A percentile compares a stretch with the other conserved stretches of the same genome.
phyloP scores from a whole-genome alignment of 345 rosid genomes.

The Aquilaria sinensis region DNA sequence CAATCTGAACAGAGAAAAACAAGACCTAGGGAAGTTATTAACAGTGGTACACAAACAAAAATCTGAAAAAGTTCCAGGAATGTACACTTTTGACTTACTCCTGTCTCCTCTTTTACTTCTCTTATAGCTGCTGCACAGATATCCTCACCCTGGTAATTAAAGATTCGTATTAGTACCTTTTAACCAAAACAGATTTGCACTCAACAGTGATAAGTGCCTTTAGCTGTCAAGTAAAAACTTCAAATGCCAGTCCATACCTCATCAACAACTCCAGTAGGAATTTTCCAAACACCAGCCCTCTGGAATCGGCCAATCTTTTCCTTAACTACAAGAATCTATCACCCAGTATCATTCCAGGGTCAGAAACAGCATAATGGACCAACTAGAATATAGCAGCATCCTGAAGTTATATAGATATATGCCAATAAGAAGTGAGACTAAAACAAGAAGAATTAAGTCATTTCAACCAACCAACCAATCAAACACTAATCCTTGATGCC shows the following conservation, averaged over 20 bases:
- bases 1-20: slow-evolving; percentile 46
- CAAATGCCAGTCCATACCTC: slow-evolving; percentile 37
- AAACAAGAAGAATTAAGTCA: too few relatives aligned
- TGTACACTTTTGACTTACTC: slow-evolving; percentile 35
- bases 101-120: slow-evolving; percentile 92
- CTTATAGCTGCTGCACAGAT: slow-evolving; percentile 49
- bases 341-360: slow-evolving; percentile 5
- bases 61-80: background rate
- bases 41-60: background rate
- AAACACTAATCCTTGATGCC: too few relatives aligned
- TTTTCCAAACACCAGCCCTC: slow-evolving; percentile 69
- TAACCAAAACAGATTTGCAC: background rate
- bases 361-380: too few relatives aligned
- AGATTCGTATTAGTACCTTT: background rate
- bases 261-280: slow-evolving; percentile 81
- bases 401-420: too few relatives aligned
- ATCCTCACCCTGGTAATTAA: slow-evolving; percentile 60
- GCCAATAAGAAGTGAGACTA: too few relatives aligned
- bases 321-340: slow-evolving; percentile 73
- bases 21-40: slow-evolving; percentile 2
- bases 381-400: too few relatives aligned
- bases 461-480: too few relatives aligned
- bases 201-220: slow-evolving; percentile 1
- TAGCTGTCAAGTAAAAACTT: background rate
- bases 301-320: slow-evolving; percentile 56